These are phyloP conservation scores for Malus hybrid DNA, from an alignment of 331 rosid genomes.

Conservation along the genomic window DNA sequence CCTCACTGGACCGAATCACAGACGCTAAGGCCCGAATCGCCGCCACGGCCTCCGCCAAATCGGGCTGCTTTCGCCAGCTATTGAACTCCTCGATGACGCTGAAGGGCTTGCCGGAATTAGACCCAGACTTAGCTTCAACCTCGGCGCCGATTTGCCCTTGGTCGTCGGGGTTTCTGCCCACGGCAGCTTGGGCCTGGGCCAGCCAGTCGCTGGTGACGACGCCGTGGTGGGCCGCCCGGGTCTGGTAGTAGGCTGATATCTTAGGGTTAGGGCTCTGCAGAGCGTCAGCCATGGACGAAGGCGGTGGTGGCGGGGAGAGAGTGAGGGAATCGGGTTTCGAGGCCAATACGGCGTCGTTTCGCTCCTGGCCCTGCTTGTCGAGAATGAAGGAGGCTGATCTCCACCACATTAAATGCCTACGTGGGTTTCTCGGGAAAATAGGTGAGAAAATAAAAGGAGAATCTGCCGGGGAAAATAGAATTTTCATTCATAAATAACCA, in stretches of 20 bases:
- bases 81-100: conserved; percentile 77
- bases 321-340: conserved; percentile 19
- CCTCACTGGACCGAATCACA: conserved; percentile 62
- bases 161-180: conserved; percentile 20
- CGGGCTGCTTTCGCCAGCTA: conserved; percentile 82
- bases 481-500: too few relatives aligned
- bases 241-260: conserved; percentile 72
- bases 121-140: not conserved
- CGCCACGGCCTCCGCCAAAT: conserved; percentile 95
- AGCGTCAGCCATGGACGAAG: conserved; percentile 35
- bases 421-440: conserved; percentile 5
- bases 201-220: conserved; percentile 83
- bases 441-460: not conserved
- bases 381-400: conserved; percentile 62
- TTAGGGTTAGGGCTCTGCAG: conserved; percentile 34
- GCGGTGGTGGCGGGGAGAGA: conserved; percentile 26
- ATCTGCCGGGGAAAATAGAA: not conserved
- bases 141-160: not conserved
- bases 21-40: conserved; percentile 92
- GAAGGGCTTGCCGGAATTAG: conserved; percentile 38
- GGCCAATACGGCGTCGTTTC: conserved; percentile 20
- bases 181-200: conserved; percentile 82
- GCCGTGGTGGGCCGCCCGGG: conserved; percentile 63
- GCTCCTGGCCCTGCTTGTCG: conserved; percentile 22
- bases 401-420: conserved; percentile 47